Evolutionary conservation across 768 basidiomycete species (phyloP).

Genomic region (Inosperma sp.): DNA sequence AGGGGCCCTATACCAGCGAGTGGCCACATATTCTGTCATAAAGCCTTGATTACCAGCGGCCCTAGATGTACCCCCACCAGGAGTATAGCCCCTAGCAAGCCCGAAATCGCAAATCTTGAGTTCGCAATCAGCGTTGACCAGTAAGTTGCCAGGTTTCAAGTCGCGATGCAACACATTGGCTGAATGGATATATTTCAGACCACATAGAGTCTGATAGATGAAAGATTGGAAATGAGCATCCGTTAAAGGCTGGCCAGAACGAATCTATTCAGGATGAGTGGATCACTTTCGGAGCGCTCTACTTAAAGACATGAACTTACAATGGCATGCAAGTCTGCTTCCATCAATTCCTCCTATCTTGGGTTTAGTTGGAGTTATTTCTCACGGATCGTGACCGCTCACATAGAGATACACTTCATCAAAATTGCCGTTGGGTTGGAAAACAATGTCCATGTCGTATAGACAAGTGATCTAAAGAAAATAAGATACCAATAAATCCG

Average conservation of each 20-base stretch:
- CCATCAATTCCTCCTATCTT: conserved; percentile 94
- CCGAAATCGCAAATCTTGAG: conserved; percentile 99
- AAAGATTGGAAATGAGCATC: conserved; percentile 95
- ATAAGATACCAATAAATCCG: conserved; percentile 17
- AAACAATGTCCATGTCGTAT: conserved; percentile 98
- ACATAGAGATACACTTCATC: conserved; percentile 95
- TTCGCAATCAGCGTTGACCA: conserved; percentile 98
- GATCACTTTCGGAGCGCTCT: background rate
- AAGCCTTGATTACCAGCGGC: conserved; percentile 85
- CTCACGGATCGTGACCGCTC: conserved; percentile 24
- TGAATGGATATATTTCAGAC: conserved; percentile 96
- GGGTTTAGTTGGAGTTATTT: background rate
- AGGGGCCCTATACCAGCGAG: conserved; percentile 96
- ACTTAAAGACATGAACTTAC: conserved; percentile 39
- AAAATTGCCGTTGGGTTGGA: conserved; percentile 86
- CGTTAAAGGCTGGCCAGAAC: conserved; percentile 82
- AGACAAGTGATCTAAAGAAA: conserved; percentile 79
- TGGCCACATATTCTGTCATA: conserved; percentile 99
- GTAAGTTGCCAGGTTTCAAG: conserved; percentile 89
- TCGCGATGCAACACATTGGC: conserved; percentile 97
- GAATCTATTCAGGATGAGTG: conserved; percentile 46
- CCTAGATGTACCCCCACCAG: conserved; percentile 69
- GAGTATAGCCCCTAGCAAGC: conserved; percentile 89
- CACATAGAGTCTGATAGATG: conserved; percentile 97
- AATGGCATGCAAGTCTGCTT: conserved; percentile 98